Evolutionary conservation across 768 basidiomycete genomes (phyloP).

Genomic region (Crassisporium funariophilum): DNA sequence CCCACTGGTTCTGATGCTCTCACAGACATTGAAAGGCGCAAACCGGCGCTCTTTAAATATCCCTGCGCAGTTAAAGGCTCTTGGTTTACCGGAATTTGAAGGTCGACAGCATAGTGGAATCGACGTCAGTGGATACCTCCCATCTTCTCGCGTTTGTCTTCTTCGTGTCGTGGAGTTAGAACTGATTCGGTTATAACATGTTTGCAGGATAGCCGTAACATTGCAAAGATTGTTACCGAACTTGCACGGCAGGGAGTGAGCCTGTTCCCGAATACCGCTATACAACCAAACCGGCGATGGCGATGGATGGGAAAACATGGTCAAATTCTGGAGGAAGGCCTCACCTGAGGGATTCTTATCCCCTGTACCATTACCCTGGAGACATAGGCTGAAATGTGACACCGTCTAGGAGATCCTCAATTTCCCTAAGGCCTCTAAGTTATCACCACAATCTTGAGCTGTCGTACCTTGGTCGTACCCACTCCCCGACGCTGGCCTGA

Average conservation of each 20-base stretch:
- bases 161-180: conserved; percentile 14
- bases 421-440: not conserved
- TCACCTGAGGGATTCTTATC: conserved; percentile 20
- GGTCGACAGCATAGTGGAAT: conserved; percentile 89
- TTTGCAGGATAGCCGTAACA: conserved; percentile 84
- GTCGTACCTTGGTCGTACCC: too few relatives aligned
- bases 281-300: conserved; percentile 71
- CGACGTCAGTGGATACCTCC: conserved; percentile 62
- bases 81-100: conserved; percentile 73
- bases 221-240: conserved; percentile 78
- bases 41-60: conserved; percentile 59
- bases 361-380: conserved; percentile 23
- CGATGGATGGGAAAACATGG: conserved; percentile 85
- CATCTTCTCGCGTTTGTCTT: conserved; percentile 17
- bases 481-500: too few relatives aligned
- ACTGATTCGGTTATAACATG: conserved; percentile 19
- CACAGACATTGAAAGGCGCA: conserved; percentile 27
- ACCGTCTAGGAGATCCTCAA: conserved; percentile 11
- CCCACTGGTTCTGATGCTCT: conserved; percentile 9
- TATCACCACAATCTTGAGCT: too few relatives aligned
- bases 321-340: conserved; percentile 55
- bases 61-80: conserved; percentile 69
- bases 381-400: conserved; percentile 20
- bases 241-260: conserved; percentile 69
- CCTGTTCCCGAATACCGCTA: conserved; percentile 73